Base-by-base conservation (phyloP, 208 protist species). In the Blechomonas ayalai region DNA sequence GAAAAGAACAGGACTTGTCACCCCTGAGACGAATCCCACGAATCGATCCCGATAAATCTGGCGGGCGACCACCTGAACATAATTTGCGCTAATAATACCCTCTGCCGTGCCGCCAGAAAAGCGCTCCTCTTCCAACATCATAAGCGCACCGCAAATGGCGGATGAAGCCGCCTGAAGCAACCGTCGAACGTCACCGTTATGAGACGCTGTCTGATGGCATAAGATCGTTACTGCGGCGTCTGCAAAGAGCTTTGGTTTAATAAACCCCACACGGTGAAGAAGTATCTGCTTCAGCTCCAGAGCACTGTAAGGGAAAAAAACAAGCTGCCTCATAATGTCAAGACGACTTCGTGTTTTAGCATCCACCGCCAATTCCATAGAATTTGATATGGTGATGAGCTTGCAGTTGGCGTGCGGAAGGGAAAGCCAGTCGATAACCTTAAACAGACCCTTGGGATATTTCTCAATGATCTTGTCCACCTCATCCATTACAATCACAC, bases 11-110 rank as follows among this genome's bases (percentile, higher is more conserved):
- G 80, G 80, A 3, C 65, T 57, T 25, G 59, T 48, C 49, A 93
- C 59, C 7, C 69, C 75, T 40, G 81, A 80, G 51, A 90, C 77
- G 48, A 90, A 93, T 49, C 90, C 80, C 2, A 88, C 60, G 64
- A 93, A 93, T 16, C 84, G 52, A 59, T 93, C 84, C 41, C 90
- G 80, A 57, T 90, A 93, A 56, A 89, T 88, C 52, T 90, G 73
- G 4, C 78, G 76, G 19, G 88, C 75, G 18, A 93, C 76, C 23
- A 50, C 50, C 42, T 93, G 79, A 33, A 93, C 62, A 26, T 90
- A 73, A 23, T 66, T 67, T 24, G 90, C 62, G 9, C 68, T 65
- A 12, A 93, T 67, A 32, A 93, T 71, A 7, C 77, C 84, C 22
- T 78, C 73, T 6, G 51, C 33, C n/a, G 12, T 18, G 19, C 31